Conservation (phyloP, 768 basidiomycete species). For the Cyclocybe cylindracea region DNA sequence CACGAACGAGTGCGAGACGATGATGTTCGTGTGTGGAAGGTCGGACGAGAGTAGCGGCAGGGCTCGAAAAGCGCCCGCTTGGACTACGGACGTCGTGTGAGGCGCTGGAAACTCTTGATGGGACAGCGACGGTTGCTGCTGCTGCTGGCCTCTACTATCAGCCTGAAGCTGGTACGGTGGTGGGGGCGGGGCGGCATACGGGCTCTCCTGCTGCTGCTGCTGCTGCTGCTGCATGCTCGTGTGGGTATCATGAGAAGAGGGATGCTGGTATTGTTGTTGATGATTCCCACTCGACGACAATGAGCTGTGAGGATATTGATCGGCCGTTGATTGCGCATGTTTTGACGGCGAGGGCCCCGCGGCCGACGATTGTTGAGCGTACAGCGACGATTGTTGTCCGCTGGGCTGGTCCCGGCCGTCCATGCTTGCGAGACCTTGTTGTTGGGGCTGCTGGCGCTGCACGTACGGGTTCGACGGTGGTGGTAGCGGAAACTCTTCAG, state of each 20-base stretch:
- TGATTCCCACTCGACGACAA: conserved; percentile 11
- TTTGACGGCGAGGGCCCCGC: conserved; percentile 19
- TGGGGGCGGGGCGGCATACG: too few relatives aligned
- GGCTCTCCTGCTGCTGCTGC: not conserved
- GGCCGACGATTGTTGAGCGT: conserved; percentile 14
- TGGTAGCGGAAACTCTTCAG: conserved; percentile 56
- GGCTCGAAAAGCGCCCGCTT: conserved; percentile 53
- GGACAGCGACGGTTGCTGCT: too few relatives aligned
- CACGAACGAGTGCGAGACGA: conserved; percentile 81
- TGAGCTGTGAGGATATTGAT: conserved; percentile 13
- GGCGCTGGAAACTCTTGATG: too few relatives aligned
- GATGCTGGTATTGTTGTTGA: not conserved
- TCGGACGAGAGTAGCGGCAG: conserved; percentile 71
- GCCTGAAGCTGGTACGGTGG: too few relatives aligned
- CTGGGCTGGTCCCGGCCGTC: too few relatives aligned
- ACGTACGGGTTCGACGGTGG: conserved; percentile 31
- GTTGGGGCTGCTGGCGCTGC: conserved; percentile 24
- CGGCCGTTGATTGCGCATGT: conserved; percentile 21
- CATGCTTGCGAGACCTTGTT: conserved; percentile 6
- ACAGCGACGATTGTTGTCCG: conserved; percentile 10
- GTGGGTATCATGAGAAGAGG: conserved; percentile 11
- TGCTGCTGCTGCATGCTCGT: conserved; percentile 16
- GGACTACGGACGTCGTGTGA: too few relatives aligned
- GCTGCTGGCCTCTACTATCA: too few relatives aligned
- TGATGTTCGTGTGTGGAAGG: conserved; percentile 69